Evolutionary conservation across 306 rosid species (phyloP).

Genomic region (Medicago ruthenica): DNA sequence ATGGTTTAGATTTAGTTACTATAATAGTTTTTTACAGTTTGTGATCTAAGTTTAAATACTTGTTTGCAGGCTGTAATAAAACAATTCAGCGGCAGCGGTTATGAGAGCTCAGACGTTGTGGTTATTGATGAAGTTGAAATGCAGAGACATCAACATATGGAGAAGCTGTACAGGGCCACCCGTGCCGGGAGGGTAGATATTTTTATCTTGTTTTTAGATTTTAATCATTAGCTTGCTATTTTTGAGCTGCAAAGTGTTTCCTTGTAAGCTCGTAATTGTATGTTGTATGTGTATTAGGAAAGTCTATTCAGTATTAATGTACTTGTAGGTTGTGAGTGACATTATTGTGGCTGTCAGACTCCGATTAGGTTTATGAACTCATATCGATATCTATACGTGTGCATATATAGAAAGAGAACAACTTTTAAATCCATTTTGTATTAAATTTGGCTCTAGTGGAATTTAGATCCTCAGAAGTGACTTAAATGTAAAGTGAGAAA

Average conservation of each 20-base stretch:
- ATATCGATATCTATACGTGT: not conserved
- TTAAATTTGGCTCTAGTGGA: not conserved
- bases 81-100: slow-evolving; percentile 86
- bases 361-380: slow-evolving; percentile 3
- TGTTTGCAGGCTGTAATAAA: slow-evolving; percentile 80
- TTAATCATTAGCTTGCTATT: slow-evolving; percentile 27
- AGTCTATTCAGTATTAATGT: slow-evolving; percentile 25
- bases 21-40: not conserved
- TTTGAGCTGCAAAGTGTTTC: slow-evolving; percentile 32
- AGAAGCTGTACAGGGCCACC: slow-evolving; percentile 80
- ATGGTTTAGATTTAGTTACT: slow-evolving; percentile 25
- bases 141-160: slow-evolving; percentile 96
- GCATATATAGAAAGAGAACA: not conserved
- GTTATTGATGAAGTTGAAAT: slow-evolving; percentile 93
- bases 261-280: not conserved
- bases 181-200: slow-evolving; percentile 81
- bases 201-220: not conserved
- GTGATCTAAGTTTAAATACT: slow-evolving; percentile 1
- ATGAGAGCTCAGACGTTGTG: slow-evolving; percentile 87
- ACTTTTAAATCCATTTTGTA: not conserved
- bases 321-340: slow-evolving; percentile 7
- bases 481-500: no score
- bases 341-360: slow-evolving; percentile 35
- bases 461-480: not conserved
- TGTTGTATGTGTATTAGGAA: slow-evolving; percentile 27